A percentile compares a stretch with the other conserved stretches of the same genome.
Evolutionary conservation across 805 yeast species (phyloP).

Genomic region (Lipomyces yamadae): DNA sequence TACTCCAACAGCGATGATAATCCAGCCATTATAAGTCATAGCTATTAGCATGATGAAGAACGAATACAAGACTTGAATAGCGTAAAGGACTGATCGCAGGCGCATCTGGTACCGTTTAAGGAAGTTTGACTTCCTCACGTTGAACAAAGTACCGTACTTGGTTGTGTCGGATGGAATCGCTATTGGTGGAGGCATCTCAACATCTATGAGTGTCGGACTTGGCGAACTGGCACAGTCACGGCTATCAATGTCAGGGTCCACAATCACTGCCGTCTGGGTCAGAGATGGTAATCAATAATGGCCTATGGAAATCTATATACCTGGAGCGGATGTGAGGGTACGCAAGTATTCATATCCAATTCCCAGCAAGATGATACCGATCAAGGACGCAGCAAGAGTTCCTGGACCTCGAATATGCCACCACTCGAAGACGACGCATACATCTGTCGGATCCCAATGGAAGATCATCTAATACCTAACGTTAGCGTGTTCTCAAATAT

Average conservation of each 20-base stretch:
- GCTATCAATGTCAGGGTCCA: not conserved
- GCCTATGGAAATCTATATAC: not conserved
- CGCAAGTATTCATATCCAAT: slow-evolving; percentile 66
- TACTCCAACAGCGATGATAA: slow-evolving; percentile 69
- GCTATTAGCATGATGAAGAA: slow-evolving; percentile 49
- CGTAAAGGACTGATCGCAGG: slow-evolving; percentile 52
- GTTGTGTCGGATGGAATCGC: not conserved
- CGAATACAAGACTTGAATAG: slow-evolving; percentile 69
- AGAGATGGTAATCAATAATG: not conserved
- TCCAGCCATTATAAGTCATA: slow-evolving; percentile 61
- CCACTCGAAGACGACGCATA: slow-evolving; percentile 75
- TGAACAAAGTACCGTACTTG: not conserved
- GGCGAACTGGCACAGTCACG: not conserved
- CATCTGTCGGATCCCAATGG: slow-evolving; percentile 74
- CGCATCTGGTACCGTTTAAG: slow-evolving; percentile 4
- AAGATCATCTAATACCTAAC: slow-evolving; percentile 58
- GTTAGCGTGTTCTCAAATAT: not conserved
- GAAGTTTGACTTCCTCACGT: not conserved
- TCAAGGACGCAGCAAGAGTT: slow-evolving; percentile 58
- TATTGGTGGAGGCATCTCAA: not conserved
- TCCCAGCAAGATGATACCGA: slow-evolving; percentile 55
- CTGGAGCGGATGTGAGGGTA: slow-evolving; percentile 8
- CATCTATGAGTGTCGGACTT: not conserved
- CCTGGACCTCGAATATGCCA: slow-evolving; percentile 69
- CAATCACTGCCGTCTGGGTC: not conserved